Evolutionary conservation across 1,284 basidiomycete genomes (phyloP), one percentile per base, ranked within the genome.

Genomic region (Chondrostereum purpureum): DNA sequence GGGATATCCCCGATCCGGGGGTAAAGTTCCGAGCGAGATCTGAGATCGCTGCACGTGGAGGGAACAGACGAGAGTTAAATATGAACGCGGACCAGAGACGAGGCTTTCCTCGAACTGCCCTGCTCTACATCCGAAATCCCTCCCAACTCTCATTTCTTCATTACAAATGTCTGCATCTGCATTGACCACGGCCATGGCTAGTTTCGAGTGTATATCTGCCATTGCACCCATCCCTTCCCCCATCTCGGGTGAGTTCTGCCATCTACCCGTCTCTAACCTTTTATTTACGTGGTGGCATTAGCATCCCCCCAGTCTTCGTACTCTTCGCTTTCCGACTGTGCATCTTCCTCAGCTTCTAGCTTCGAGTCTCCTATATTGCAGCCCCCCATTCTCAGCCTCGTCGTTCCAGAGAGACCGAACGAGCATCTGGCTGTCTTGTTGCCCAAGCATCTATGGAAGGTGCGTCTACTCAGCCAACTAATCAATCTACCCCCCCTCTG

Each of bases 371-470:
- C 27, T n/a, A 31, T n/a, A n/a, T n/a, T 31, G 8, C n/a, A 8
- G 8, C 27, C 27, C 8, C 27, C 27, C 27, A 31, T n/a, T 8
- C 27, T 31, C 3, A 13, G 18, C 24, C 11, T 41, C 18, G 13
- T 19, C 4, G 10, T 41, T 10, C 39, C 39, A 2, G 22, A 21
- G 17, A 10, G 70, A 18, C 55, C 66, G 39, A 84, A 85, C 61
- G 80, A 87, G 61, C 82, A 88, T 54, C 73, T 88, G n/a, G 86
- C 85, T 27, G 80, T 88, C 20, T 68, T 86, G 13, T 73, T 88
- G 42, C 74, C 77, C 22, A 79, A 69, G 59, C 65, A 67, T 35
- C 72, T 84, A 31, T 88, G 86, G 85, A 88, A 88, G 77, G 81
- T 80, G 41, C 35, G 69, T 56, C 3, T 3, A 24, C 36, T 17